These are phyloP conservation scores for Boletus sp. DNA, from an alignment of 1,284 basidiomycete species.

Conservation along the genomic window DNA sequence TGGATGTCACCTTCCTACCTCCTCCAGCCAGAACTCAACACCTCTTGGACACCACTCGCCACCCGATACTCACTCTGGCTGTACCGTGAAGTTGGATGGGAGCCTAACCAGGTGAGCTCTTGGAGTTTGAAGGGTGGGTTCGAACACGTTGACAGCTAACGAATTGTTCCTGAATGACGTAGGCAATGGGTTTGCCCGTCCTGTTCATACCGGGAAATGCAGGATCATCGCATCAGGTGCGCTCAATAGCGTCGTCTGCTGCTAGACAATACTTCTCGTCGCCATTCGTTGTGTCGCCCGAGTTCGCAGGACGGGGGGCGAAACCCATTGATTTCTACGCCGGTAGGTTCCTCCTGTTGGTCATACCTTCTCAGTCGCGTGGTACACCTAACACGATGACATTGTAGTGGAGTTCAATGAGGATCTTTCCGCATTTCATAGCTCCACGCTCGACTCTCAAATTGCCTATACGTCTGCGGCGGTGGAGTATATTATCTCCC, in stretches of 20 bases:
- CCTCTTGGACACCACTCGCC: conserved; percentile 67
- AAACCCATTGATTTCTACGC: conserved; percentile 82
- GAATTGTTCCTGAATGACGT: neutral
- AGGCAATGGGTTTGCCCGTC: conserved; percentile 64
- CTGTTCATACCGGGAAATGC: conserved; percentile 98
- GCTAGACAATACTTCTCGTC: conserved; percentile 73
- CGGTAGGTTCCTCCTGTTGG: conserved; percentile 42
- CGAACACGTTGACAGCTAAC: conserved; percentile 7
- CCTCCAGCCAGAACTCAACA: conserved; percentile 60
- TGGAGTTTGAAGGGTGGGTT: neutral
- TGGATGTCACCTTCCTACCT: conserved; percentile 95
- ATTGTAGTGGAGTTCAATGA: conserved; percentile 91
- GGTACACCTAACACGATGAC: neutral
- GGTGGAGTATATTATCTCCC: conserved; percentile 74
- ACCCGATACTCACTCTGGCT: conserved; percentile 82
- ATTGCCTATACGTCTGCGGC: conserved; percentile 74
- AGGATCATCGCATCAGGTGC: conserved; percentile 90
- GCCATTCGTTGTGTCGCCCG: conserved; percentile 50
- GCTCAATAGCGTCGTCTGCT: conserved; percentile 93
- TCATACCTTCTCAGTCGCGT: neutral
- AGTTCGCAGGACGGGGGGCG: conserved; percentile 46
- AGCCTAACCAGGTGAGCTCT: conserved; percentile 56
- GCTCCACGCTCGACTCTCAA: conserved; percentile 83
- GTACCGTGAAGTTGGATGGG: conserved; percentile 91
- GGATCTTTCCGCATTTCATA: conserved; percentile 95